Base-by-base conservation (phyloP, 2,329 filamentous ascomycete species). In the Trichoderma afroharzianum region DNA sequence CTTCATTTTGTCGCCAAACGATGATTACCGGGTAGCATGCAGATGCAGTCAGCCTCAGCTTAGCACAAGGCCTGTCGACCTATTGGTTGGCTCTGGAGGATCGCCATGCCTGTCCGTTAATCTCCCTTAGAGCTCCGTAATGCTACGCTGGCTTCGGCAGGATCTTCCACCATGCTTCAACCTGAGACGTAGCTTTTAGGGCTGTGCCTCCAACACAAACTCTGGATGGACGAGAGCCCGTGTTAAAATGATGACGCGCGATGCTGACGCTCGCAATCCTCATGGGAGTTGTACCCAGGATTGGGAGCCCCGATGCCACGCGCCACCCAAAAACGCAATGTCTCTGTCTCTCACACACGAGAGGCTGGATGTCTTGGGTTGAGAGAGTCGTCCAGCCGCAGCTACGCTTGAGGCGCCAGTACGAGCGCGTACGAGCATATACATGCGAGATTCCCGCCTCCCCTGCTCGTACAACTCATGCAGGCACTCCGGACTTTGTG, bases 211-310 rank as follows among this genome's bases (percentile, higher is more conserved):
- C 39, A 55, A 21, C 21, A 24, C 24, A 63, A 47, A 43, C 9
- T 39, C 32, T 39, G 58, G 39, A 69, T 12, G 57, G 67, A 58
- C 26, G 14, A 53, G 43, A 21, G n/a, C n/a, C 24, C 50, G 36
- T 28, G 18, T 57, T 63, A 24, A 43, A 70, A 32, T 63, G 59
- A 63, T 43, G 68, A 63, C 59, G 68, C 68, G 68, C 43, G 59
- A 70, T 63, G 68, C 47, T 63, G 55, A 70, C 67, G 28, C 57
- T 43, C 28, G 28, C 30, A 30, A 21, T 21, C 57, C 39, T 53
- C 28, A 53, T 61, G 21, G 26, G 11, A 18, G 21, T 18, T 21
- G 57, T 43, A 36, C 12, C 21, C 47, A 69, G 57, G 24, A 58
- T 43, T 57, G 50, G 18, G 55, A 50, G 8, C n/a, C 30, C 63